Percentiles rank a stretch among this genome's conserved stretches.
Conservation (phyloP, 768 basidiomycete genomes). For the Hirschioporus abietinus region DNA sequence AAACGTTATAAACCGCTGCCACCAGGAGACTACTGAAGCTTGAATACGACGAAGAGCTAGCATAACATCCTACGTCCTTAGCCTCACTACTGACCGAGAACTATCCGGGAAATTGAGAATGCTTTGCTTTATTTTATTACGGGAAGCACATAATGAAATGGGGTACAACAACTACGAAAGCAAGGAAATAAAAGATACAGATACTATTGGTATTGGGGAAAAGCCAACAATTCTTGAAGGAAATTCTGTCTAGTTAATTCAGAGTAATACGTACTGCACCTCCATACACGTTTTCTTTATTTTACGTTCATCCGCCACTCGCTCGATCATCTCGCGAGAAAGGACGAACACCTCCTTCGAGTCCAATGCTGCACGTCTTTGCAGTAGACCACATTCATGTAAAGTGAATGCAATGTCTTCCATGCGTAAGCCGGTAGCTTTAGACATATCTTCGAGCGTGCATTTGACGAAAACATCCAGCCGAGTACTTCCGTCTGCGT, state of each 20-base stretch:
- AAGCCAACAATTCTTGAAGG: neutral
- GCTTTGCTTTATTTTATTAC: neutral
- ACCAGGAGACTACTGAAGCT: too few species aligned
- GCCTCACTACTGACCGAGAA: too few species aligned
- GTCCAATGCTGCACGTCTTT: conserved; percentile 21
- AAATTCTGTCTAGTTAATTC: conserved; percentile 10
- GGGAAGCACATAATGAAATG: neutral
- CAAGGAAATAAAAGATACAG: neutral
- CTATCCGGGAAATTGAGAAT: too few species aligned
- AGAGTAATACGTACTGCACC: conserved; percentile 50
- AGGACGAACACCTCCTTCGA: conserved; percentile 45
- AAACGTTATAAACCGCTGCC: too few species aligned
- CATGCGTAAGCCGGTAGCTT: conserved; percentile 71
- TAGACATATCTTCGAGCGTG: conserved; percentile 72
- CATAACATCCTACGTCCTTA: too few species aligned
- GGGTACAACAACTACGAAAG: neutral
- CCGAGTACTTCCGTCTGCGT: conserved; percentile 63
- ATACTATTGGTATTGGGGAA: neutral
- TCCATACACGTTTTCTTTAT: conserved; percentile 71
- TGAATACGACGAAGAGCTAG: too few species aligned
- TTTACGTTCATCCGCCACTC: conserved; percentile 57
- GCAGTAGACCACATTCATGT: conserved; percentile 78
- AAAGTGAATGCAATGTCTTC: conserved; percentile 90
- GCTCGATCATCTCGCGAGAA: conserved; percentile 61
- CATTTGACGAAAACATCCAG: conserved; percentile 65